Evolutionary conservation across 1,284 basidiomycete species (phyloP).

Genomic region (Thelephora terrestris): DNA sequence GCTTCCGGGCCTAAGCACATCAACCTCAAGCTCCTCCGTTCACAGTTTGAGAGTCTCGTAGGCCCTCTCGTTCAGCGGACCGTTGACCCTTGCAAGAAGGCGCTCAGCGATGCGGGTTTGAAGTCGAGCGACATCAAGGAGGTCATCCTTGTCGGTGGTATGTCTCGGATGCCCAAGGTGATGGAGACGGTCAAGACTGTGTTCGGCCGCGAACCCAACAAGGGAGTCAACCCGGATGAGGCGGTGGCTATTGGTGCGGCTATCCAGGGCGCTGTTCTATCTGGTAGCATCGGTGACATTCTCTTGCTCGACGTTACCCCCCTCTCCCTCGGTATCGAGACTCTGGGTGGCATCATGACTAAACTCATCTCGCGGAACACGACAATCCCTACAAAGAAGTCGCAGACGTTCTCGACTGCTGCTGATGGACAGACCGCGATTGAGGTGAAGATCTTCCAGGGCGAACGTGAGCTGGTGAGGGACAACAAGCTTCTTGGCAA

Average conservation of each 20-base stretch:
- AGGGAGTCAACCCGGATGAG: conserved; percentile 97
- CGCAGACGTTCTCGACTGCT: conserved; percentile 96
- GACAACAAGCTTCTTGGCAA: conserved; percentile 99
- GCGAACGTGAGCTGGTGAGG: conserved; percentile 93
- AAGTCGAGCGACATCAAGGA: conserved; percentile 92
- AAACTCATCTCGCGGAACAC: conserved; percentile 94
- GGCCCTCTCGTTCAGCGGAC: conserved; percentile 81
- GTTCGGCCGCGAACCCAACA: conserved; percentile 92
- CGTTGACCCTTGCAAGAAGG: conserved; percentile 97
- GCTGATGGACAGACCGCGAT: conserved; percentile 95
- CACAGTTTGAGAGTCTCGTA: conserved; percentile 86
- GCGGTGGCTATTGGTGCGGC: conserved; percentile 96
- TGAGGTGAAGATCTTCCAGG: conserved; percentile 97
- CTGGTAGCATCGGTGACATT: conserved; percentile 95
- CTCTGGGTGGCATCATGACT: conserved; percentile 98
- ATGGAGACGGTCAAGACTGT: conserved; percentile 86
- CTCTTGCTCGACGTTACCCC: conserved; percentile 95
- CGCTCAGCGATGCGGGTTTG: conserved; percentile 82
- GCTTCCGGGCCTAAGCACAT: conserved; percentile 94
- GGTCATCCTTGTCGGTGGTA: conserved; percentile 96
- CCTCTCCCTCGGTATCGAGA: conserved; percentile 91
- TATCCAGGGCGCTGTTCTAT: conserved; percentile 95
- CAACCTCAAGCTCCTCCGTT: conserved; percentile 81
- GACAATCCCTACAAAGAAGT: conserved; percentile 99
- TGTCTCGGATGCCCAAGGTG: conserved; percentile 96